Percentiles rank a stretch among this genome's conserved stretches.
Evolutionary conservation across 2,329 filamentous ascomycete genomes (phyloP).

Genomic region (Trichoderma semiorbis): DNA sequence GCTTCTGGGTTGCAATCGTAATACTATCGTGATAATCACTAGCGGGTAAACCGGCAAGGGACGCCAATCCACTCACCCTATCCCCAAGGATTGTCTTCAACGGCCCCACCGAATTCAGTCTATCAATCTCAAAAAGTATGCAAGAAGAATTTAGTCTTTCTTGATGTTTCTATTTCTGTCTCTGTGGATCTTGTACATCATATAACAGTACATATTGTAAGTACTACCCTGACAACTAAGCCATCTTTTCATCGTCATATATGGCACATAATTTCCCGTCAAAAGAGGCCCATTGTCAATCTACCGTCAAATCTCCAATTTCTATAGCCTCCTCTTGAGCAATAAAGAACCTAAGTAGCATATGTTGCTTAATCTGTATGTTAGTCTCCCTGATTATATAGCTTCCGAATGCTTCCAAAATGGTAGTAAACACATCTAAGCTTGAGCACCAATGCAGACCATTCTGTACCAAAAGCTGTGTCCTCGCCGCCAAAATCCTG

Average conservation of each 20-base stretch:
- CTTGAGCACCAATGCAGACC: not conserved
- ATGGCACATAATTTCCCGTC: not conserved
- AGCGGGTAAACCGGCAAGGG: not conserved
- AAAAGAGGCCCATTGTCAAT: not conserved
- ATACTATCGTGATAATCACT: not conserved
- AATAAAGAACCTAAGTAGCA: not conserved
- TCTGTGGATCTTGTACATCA: not conserved
- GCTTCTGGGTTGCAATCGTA: not conserved
- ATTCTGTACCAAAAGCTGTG: not conserved
- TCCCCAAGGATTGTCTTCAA: not conserved
- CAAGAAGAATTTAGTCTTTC: not conserved
- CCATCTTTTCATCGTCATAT: not conserved
- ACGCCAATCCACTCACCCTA: not conserved
- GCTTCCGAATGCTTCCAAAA: not conserved
- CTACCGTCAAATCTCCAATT: not conserved
- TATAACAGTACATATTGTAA: not conserved
- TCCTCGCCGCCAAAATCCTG: constrained; percentile 19
- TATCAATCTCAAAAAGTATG: not conserved
- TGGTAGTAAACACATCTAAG: not conserved
- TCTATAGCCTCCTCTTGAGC: not conserved
- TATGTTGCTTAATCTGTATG: not conserved
- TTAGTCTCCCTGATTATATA: not conserved
- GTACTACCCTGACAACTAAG: not conserved
- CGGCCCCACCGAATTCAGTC: not conserved
- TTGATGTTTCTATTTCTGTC: not conserved